Conservation (phyloP, 129 eudicot species). For the Pseudognaphalium luteoalbum region DNA sequence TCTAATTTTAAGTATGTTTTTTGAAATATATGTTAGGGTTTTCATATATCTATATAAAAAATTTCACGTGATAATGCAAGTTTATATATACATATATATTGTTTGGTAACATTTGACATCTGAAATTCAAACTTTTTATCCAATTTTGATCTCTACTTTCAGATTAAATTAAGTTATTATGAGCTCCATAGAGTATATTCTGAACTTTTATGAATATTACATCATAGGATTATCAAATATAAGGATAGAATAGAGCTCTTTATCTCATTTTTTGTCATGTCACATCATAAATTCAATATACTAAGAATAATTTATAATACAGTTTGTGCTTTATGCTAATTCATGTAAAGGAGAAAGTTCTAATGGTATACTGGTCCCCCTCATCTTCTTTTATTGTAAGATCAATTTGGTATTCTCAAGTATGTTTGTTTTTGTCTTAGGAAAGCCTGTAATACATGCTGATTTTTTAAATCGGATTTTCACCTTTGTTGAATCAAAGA, state of each 20-base stretch:
- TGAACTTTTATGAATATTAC: background rate
- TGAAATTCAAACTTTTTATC: background rate
- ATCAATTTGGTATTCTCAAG: background rate
- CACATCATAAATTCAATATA: background rate
- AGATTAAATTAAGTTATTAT: background rate
- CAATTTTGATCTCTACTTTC: background rate
- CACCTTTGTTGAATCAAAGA: background rate
- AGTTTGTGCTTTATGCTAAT: constrained; percentile 5
- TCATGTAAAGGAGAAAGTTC: background rate
- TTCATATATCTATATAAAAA: background rate
- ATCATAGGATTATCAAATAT: background rate
- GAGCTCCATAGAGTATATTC: constrained; percentile 20
- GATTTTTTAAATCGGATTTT: background rate
- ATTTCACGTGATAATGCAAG: background rate
- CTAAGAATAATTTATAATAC: background rate
- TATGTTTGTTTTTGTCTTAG: background rate
- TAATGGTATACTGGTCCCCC: constrained; percentile 1
- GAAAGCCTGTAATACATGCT: background rate
- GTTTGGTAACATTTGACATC: constrained; percentile 11
- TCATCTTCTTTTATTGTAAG: background rate
- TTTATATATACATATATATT: background rate
- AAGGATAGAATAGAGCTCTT: background rate
- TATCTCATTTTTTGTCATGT: too few species aligned
- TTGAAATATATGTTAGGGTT: constrained; percentile 11
- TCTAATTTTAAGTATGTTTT: too few species aligned